Conservation (phyloP, 129 eudicot genomes). For the Oenanthe sinensis region DNA sequence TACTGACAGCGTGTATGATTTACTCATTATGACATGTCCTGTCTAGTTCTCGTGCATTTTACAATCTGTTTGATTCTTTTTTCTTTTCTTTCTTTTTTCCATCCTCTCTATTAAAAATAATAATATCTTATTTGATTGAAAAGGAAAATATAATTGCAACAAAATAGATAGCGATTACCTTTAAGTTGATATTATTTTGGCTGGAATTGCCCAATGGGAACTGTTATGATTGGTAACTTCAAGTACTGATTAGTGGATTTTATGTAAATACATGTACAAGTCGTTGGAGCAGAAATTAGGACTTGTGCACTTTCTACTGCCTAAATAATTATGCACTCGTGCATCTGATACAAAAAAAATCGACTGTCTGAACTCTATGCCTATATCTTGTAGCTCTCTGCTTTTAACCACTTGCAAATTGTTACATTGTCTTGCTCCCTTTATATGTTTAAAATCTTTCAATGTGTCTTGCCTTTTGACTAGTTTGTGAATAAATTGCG, state of each 20-base stretch:
- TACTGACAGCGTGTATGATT: slow-evolving; percentile 2
- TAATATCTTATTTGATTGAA: not conserved
- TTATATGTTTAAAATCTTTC: not conserved
- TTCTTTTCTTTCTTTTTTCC: not conserved
- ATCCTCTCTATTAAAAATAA: not conserved
- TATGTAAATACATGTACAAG: not conserved
- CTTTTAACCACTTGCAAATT: not conserved
- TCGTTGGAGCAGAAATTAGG: not conserved
- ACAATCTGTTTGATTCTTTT: not conserved
- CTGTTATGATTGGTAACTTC: not conserved
- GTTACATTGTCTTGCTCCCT: not conserved
- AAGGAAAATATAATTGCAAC: not conserved
- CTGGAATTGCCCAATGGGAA: not conserved
- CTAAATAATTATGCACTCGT: not conserved
- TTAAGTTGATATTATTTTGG: not conserved
- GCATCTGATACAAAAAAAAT: not conserved
- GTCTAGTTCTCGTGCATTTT: slow-evolving; percentile 4
- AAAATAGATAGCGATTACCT: not conserved
- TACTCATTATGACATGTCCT: not conserved
- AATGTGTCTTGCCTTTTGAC: slow-evolving; percentile 11
- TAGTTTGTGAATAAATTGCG: slow-evolving; percentile 82
- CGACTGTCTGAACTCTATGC: not conserved
- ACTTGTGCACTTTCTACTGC: not conserved
- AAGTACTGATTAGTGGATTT: not conserved
- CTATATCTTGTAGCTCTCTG: not conserved